Evolutionary conservation across 176 grass and related monocot genomes (phyloP), one percentile per base, ranked within the genome.

Genomic region (Bonia amplexicaulis): DNA sequence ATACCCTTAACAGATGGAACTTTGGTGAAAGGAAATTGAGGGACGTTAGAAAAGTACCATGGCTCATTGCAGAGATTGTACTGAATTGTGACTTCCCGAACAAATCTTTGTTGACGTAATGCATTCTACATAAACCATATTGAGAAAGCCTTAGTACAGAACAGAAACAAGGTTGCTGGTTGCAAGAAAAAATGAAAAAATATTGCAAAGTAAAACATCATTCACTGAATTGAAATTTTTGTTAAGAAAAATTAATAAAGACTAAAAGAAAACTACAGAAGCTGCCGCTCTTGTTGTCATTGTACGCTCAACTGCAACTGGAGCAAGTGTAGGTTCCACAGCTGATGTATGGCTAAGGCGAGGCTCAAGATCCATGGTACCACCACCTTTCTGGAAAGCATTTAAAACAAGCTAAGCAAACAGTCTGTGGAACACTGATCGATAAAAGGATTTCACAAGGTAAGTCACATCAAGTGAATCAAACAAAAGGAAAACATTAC

Each of bases 1-100:
- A n/a, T n/a, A n/a, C n/a, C n/a, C n/a, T n/a, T n/a, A n/a, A n/a
- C n/a, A n/a, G n/a, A n/a, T 54, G 71, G 52, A 71, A 64, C 23
- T 62, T 22, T 37, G 41, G 31, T 54, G 47, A 71, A 65, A 71
- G 53, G 6, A 49, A 78, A 46, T 66, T 44, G 55, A 65, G 52
- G 35, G 49, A 44, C 37, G 49, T 48, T 15, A 44, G 69, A 44
- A 75, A 71, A 68, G 61, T 92, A 98, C 96, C 96, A 98, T 84
- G 96, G 96, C 31, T 98, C 96, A 55, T 93, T 98, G 83, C 93
- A 98, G 45, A 98, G 96, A 80, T 93, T 98, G 78, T 95, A 98
- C 74, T 93, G 91, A 84, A 98, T 92, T 31, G 96, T 98, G 44
- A 98, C 96, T 85, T 98, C 96, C 31, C 93, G 91, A 57, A 95